Base-by-base conservation (phyloP, 352 stramenopile genomes). In the Pythium brachiatum region DNA sequence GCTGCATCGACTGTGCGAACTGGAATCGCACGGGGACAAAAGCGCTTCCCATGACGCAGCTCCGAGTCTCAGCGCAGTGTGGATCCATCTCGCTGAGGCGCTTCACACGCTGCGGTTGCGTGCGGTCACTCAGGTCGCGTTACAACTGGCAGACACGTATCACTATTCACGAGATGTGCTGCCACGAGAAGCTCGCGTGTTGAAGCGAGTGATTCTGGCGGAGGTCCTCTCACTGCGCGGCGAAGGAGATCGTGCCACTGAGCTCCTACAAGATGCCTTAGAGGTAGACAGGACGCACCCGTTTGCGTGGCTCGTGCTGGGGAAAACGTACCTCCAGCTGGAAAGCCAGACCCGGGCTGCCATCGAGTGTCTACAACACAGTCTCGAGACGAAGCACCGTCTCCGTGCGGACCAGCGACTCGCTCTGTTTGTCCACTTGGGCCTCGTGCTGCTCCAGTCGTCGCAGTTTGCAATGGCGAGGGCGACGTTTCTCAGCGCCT, bases 391-490 rank as follows among this genome's bases (percentile, higher is more conserved):
- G 20, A 65, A 71, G 18, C 47, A 58, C 6, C 39, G 53, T 7
- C 71, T 92, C 21, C 56, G 47, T 12, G 51, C 32, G 9, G 65
- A 69, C 7, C 64, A 76, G 18, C 74, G 75, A 0, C 64, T 94
- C 25, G 62, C 50, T 15, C 57, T 90, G 2, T 85, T 73, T 53
- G 51, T 94, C 50, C 76, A 78, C 8, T 68, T 92, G 4, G 85
- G 81, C 0, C 69, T 90, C n/a, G 66, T 78, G 31, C 62, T 88
- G 47, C 69, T 94, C 34, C 78, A 93, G 47, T 72, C 77, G 13
- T 77, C 81, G 29, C 83, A 89, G 65, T 92, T 90, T 38, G 63
- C 60, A 6, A 51, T 32, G 0, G 81, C 83, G 12, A 82, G 88
- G 55, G 27, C 39, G 0, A 80, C 85, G 1, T 93, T 93, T 48